Evolutionary conservation across 768 basidiomycete genomes (phyloP).

Genomic region (Tricholoma hemisulphureum): DNA sequence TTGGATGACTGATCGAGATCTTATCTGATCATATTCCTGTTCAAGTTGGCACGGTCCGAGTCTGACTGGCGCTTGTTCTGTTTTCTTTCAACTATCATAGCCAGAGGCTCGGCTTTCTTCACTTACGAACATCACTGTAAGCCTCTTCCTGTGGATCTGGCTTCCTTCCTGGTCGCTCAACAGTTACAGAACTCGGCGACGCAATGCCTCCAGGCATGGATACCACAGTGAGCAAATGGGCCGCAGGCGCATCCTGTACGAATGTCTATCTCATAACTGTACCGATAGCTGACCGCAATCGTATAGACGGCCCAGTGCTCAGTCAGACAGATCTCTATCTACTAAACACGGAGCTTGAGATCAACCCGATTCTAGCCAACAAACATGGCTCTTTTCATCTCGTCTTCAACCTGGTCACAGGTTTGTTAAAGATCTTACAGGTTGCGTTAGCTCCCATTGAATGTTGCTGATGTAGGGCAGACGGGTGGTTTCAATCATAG

Average conservation of each 20-base stretch:
- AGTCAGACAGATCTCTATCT: constrained; percentile 81
- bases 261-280: background rate
- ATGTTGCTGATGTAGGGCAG: constrained; percentile 39
- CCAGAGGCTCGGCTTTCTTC: background rate
- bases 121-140: background rate
- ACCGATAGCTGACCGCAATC: constrained; percentile 2
- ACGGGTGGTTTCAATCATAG: constrained; percentile 62
- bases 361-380: constrained; percentile 71
- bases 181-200: background rate
- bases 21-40: background rate
- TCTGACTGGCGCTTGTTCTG: background rate
- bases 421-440: constrained; percentile 32
- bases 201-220: constrained; percentile 15
- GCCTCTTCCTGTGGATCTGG: background rate
- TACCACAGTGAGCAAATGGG: constrained; percentile 40
- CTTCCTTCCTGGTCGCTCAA: background rate
- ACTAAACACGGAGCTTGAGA: constrained; percentile 62
- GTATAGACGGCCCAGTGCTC: constrained; percentile 73
- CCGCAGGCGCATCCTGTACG: constrained; percentile 44
- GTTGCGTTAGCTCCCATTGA: background rate
- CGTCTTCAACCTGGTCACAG: constrained; percentile 68
- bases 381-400: constrained; percentile 53
- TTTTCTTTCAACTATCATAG: background rate
- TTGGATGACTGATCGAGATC: background rate
- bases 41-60: background rate